phyloP scores from a whole-genome alignment of 1,139 yeast species.

The Pichia sp. region DNA sequence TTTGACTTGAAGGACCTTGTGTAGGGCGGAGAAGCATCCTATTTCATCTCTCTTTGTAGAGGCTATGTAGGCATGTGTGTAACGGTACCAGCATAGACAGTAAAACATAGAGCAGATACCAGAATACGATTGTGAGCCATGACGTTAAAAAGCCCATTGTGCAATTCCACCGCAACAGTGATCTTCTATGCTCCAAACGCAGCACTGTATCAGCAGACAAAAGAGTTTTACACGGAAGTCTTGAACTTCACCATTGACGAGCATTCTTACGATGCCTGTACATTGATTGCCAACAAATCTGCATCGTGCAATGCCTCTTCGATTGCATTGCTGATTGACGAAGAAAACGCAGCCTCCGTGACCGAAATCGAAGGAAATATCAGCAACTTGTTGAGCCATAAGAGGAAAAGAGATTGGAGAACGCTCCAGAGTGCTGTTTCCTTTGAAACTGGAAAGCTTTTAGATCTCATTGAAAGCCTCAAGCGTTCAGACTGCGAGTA shows the following conservation, averaged over 20 bases:
- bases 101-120: background rate
- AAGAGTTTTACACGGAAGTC: slow-evolving; percentile 44
- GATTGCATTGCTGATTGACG: slow-evolving; percentile 31
- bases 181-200: slow-evolving; percentile 42
- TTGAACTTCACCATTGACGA: slow-evolving; percentile 41
- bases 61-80: background rate
- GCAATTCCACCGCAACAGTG: slow-evolving; percentile 50
- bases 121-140: background rate
- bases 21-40: background rate
- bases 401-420: slow-evolving; percentile 47
- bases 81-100: background rate
- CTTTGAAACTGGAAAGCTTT: slow-evolving; percentile 38
- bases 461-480: slow-evolving; percentile 37
- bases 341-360: slow-evolving; percentile 32
- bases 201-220: slow-evolving; percentile 37
- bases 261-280: slow-evolving; percentile 29
- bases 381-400: slow-evolving; percentile 31
- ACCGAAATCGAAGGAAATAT: slow-evolving; percentile 33
- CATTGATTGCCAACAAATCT: slow-evolving; percentile 33
- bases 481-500: slow-evolving; percentile 30
- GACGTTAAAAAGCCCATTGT: slow-evolving; percentile 27
- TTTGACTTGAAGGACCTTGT: slow-evolving; percentile 24
- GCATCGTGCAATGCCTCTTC: slow-evolving; percentile 30
- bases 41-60: background rate
- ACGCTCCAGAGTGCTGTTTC: slow-evolving; percentile 42